Conservation (phyloP, 257 asterid species). For the Solanum arcanum region DNA sequence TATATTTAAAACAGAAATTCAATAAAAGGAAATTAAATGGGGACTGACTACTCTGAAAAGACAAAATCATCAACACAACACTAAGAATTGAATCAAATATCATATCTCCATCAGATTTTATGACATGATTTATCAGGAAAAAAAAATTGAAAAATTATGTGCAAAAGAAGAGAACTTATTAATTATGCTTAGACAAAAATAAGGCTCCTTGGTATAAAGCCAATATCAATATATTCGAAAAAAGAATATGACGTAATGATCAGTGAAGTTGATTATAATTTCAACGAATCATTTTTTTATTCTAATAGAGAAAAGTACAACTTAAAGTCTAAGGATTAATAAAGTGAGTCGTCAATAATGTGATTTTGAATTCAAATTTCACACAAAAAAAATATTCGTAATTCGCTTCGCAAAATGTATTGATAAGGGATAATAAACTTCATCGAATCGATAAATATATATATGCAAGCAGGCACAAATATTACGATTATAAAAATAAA, state of each 20-base stretch:
- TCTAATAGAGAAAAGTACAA: neutral
- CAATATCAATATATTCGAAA: neutral
- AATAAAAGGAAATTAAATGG: neutral
- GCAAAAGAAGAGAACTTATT: neutral
- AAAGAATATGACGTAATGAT: neutral
- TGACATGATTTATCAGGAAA: neutral
- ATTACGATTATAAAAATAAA: neutral
- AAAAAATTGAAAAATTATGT: too few species aligned
- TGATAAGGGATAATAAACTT: neutral
- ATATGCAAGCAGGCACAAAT: accelerated
- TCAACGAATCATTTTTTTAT: neutral
- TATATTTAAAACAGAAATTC: neutral
- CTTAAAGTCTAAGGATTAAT: neutral
- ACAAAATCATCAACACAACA: neutral
- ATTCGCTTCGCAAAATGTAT: neutral
- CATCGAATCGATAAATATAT: neutral
- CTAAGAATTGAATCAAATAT: neutral
- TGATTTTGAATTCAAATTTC: neutral
- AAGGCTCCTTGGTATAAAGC: neutral
- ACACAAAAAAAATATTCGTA: neutral
- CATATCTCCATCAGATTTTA: neutral
- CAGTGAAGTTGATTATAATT: neutral
- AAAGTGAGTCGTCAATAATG: neutral
- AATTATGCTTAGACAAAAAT: neutral
- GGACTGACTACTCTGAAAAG: neutral